phyloP scores from a whole-genome alignment of 176 grass and related monocot species.

The Poa annua region DNA sequence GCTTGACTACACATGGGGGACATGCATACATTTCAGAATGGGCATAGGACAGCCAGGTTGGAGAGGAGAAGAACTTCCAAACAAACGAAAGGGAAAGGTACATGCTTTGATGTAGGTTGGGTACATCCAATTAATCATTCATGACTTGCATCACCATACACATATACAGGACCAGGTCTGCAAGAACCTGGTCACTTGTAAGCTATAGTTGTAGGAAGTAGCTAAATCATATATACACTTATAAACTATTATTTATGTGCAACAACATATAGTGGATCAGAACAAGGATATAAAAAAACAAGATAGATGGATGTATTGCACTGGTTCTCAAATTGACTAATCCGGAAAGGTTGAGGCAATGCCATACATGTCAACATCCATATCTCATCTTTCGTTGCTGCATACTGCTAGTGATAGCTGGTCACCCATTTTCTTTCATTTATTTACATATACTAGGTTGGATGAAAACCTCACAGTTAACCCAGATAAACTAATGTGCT shows the following conservation, averaged over 20 bases:
- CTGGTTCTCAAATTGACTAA: conserved; percentile 16
- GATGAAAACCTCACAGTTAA: neutral
- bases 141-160: neutral
- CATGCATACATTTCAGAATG: conserved; percentile 2
- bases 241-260: neutral
- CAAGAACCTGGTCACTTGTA: conserved; percentile 14
- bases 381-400: neutral
- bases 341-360: neutral
- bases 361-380: neutral
- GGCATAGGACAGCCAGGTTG: neutral
- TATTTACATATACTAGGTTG: neutral
- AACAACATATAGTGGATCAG: neutral
- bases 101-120: neutral
- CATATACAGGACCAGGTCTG: neutral
- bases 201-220: neutral
- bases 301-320: neutral
- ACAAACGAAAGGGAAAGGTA: conserved; percentile 16
- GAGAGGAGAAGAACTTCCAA: neutral
- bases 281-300: neutral
- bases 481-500: neutral
- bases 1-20: neutral
- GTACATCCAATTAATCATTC: neutral
- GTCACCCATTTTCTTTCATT: neutral
- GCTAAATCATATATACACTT: neutral
- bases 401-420: neutral